Evolutionary conservation across 768 basidiomycete genomes (phyloP), one percentile per base, ranked within the genome.

Genomic region (Suillus lakei): DNA sequence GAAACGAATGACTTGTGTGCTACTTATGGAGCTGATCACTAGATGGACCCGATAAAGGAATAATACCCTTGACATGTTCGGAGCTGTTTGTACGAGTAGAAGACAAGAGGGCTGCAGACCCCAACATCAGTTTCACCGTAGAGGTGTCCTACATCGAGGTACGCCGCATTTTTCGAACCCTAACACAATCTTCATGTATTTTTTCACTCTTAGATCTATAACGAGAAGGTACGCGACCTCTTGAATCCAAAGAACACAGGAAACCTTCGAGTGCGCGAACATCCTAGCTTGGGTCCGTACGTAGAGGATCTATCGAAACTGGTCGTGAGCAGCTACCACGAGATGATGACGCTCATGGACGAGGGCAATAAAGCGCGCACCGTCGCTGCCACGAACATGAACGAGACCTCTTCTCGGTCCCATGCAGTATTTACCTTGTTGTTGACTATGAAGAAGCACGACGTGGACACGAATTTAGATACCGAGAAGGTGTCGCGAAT

Each of bases 281-380:
- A 99, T 75, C 98, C 98, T 16, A 94, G 88, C 77, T 79, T 95
- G 60, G 96, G 96, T 6, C 97, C 98, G n/a, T 99, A 99, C 76
- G 98, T 99, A 60, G 98, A 99, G 80, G 95, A 97, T 81, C 84
- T 99, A 64, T 95, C 94, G 72, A 95, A 95, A 78, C 87, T 99
- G 62, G 91, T 91, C 34, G 98, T 99, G 53, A 90, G 86, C 74
- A 91, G 84, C 76, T 99, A 96, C 75, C 88, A 92, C 36, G 97
- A 98, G 76, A 98, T 99, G 92, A 97, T 98, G 92, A 95, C 91
- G 6, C 90, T 99, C 74, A 99, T 99, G 97, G 97, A 99, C 81
- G 97, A 99, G 77, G 97, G 97, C 44, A 99, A 98, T 79, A 98
- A 99, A 82, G 96, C 98, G 60, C 85, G 98, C 59, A 99, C 98